These are phyloP conservation scores for Fusarium nygamai DNA, from an alignment of 2,329 filamentous ascomycete genomes.

Conservation along the genomic window DNA sequence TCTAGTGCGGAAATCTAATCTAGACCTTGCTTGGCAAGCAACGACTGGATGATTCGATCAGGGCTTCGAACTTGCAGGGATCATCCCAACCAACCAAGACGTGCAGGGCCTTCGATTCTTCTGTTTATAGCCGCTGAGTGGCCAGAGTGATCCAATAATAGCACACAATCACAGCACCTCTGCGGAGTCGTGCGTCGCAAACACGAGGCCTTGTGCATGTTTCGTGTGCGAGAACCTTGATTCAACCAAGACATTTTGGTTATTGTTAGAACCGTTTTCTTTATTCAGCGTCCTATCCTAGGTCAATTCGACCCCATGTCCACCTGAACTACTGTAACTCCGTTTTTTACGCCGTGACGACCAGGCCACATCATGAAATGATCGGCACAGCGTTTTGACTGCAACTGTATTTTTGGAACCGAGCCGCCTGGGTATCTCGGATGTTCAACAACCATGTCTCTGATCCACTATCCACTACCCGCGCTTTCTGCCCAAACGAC, in stretches of 20 bases:
- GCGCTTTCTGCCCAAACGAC: slow-evolving; percentile 11
- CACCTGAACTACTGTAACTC: neutral
- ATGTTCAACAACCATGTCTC: neutral
- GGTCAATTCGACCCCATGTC: neutral
- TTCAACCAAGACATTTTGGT: slow-evolving; percentile 5
- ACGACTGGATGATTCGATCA: slow-evolving; percentile 6
- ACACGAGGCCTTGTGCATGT: slow-evolving; percentile 22
- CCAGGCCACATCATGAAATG: slow-evolving; percentile 22
- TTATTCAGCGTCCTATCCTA: neutral
- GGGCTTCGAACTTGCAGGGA: slow-evolving; percentile 6
- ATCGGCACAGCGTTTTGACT: neutral
- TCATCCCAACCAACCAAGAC: slow-evolving; percentile 10
- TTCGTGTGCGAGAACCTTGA: slow-evolving; percentile 12
- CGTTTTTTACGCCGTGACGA: neutral
- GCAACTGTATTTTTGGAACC: slow-evolving; percentile 12
- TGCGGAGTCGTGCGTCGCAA: slow-evolving; percentile 13
- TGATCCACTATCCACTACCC: neutral
- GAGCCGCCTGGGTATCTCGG: neutral
- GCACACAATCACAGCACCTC: slow-evolving; percentile 21
- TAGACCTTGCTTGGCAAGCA: neutral
- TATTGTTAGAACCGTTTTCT: slow-evolving; percentile 21
- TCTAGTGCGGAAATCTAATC: neutral
- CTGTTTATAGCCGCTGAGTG: slow-evolving; percentile 30
- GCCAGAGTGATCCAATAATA: slow-evolving; percentile 21
- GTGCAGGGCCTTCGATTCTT: neutral